Evolutionary conservation across 75 land plant genomes (phyloP), one percentile per base, ranked within the genome.

Genomic region (Pseudotsuga menziesii): DNA sequence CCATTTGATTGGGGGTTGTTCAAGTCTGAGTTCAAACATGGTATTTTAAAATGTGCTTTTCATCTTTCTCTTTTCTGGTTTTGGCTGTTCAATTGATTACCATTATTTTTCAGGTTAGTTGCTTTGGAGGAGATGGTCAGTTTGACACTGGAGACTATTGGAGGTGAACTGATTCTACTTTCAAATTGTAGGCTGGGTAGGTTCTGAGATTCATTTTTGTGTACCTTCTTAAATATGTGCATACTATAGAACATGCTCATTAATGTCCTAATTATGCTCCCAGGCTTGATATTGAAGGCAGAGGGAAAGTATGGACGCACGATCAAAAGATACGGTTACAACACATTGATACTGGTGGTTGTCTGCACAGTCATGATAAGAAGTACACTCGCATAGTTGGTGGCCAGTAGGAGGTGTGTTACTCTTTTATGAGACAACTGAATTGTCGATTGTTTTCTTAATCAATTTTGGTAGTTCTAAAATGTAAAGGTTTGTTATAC

Each of bases 361-460:
- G 86, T 78, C 85, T 97, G 4, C 99, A 97, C 73, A 97, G 99
- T 69, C 97, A 97, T 78, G 85, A 94, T 85, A 94, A 91, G 87
- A 97, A 97, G 75, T 97, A 94, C 78, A 77, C 74, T 29, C 86
- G 99, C 5, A 92, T 97, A 75, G 98, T 89, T 78, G 89, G 90
- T 35, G 98, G 98, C 20, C 99, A 97, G 80, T 98, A 97, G 62
- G 99, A 97, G 99, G 99, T 96, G 76, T 64, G 32, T 2, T 76
- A 29, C 25, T 57, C 36, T 58, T 26, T 11, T 32, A 23, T 56
- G n/a, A 39, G 22, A 27, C 41, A 15, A 25, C 23, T 71, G 5
- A 39, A 23, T n/a, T 5, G 7, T 39, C 3, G 6, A 25, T 39
- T 27, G 20, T 74, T 26, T 52, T 25, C 41, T 52, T 74, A 27